These are phyloP conservation scores for Podila minutissima DNA, from an alignment of 192 early-diverging fungal genomes.

Conservation along the genomic window DNA sequence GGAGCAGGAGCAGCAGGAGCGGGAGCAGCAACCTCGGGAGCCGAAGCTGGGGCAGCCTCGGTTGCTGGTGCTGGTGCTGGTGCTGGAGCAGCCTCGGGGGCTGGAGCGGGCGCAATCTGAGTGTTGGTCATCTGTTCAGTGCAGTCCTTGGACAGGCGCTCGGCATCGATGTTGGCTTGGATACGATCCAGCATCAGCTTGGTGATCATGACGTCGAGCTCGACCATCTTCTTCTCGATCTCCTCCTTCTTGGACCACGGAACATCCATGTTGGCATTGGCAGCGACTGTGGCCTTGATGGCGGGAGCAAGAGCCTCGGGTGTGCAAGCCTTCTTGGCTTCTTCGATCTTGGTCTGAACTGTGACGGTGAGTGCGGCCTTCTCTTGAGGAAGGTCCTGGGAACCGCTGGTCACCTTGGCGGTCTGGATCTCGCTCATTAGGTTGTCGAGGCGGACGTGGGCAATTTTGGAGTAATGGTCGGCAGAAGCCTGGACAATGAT, in stretches of 20 bases:
- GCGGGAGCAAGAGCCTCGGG: background rate
- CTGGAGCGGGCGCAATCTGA: constrained; percentile 13
- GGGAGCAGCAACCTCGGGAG: background rate
- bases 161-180: constrained; percentile 18
- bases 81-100: background rate
- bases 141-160: constrained; percentile 39
- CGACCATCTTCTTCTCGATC: constrained; percentile 18
- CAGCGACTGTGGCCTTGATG: constrained; percentile 3
- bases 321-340: background rate
- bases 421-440: constrained; percentile 5
- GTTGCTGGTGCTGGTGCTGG: background rate
- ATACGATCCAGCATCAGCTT: constrained; percentile 16
- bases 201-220: constrained; percentile 14
- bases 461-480: constrained; percentile 10
- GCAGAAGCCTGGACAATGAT: constrained; percentile 8
- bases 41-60: background rate
- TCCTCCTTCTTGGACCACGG: constrained; percentile 27
- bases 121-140: constrained; percentile 47
- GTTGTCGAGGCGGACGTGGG: constrained; percentile 9
- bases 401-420: constrained; percentile 25
- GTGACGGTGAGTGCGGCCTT: constrained; percentile 1
- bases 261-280: constrained; percentile 10
- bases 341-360: constrained; percentile 20
- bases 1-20: too few relatives aligned
- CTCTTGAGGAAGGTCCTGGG: constrained; percentile 20